Conservation (phyloP, 306 rosid genomes). For the Pyrus bretschneideri region DNA sequence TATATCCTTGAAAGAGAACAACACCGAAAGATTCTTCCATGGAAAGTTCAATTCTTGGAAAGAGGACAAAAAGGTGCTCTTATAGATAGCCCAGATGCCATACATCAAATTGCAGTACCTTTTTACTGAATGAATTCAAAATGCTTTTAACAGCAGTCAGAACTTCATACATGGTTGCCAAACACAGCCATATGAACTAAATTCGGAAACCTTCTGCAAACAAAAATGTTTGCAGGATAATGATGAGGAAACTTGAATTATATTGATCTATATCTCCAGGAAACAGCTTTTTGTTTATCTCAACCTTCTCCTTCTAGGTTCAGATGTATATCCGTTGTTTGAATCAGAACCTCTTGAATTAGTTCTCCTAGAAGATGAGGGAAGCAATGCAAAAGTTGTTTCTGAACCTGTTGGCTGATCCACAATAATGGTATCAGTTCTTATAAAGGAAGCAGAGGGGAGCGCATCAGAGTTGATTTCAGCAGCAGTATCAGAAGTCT, state of each 20-base stretch:
- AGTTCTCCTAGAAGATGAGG: conserved; percentile 39
- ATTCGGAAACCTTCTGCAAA: not conserved
- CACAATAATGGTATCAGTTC: conserved; percentile 15
- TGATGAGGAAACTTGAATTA: conserved; percentile 4
- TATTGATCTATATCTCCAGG: conserved; percentile 9
- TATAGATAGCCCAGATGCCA: not conserved
- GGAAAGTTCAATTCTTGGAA: not conserved
- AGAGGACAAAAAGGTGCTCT: not conserved
- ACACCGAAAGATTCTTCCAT: not conserved
- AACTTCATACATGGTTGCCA: not conserved
- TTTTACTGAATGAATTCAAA: not conserved
- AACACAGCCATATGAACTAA: not conserved
- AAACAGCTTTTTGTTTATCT: conserved; percentile 38
- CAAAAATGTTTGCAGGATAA: not conserved
- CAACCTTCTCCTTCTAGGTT: conserved; percentile 53
- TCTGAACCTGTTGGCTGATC: conserved; percentile 28
- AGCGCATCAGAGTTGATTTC: conserved; percentile 25
- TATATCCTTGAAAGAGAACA: not conserved
- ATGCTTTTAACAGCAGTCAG: not conserved
- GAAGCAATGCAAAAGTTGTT: conserved; percentile 12
- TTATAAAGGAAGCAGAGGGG: conserved; percentile 29
- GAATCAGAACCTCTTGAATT: conserved; percentile 22
- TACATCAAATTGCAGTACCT: not conserved
- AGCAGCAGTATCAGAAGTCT: conserved; percentile 25
- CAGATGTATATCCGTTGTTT: conserved; percentile 25